A percentile compares a stretch with the other conserved stretches of the same genome.
phyloP scores from a whole-genome alignment of 352 stramenopile genomes.

The Globisporangium irregulare region DNA sequence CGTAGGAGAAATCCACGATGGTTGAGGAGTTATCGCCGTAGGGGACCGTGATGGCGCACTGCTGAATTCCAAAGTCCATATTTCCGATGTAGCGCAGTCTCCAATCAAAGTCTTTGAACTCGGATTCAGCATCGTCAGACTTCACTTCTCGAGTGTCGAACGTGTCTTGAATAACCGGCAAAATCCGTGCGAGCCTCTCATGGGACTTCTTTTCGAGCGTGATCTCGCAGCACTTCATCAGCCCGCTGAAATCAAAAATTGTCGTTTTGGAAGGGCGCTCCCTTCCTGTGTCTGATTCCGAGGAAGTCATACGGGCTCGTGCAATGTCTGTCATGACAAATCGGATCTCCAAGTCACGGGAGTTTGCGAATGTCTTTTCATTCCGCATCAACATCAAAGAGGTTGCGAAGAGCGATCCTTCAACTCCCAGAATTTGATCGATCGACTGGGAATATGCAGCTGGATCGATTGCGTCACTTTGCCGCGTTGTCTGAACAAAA shows the following conservation, averaged over 20 bases:
- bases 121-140: not conserved
- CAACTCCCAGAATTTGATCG: slow-evolving; percentile 30
- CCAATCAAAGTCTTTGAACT: slow-evolving; percentile 23
- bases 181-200: not conserved
- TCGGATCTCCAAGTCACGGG: slow-evolving; percentile 23
- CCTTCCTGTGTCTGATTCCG: not conserved
- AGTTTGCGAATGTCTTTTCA: slow-evolving; percentile 3
- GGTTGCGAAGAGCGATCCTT: slow-evolving; percentile 25
- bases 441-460: slow-evolving; percentile 23
- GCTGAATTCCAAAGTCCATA: slow-evolving; percentile 43
- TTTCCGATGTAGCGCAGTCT: slow-evolving; percentile 45
- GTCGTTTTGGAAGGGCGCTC: slow-evolving; percentile 1
- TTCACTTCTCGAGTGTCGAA: slow-evolving; percentile 34
- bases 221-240: slow-evolving; percentile 18
- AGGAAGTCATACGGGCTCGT: slow-evolving; percentile 4
- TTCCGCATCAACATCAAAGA: slow-evolving; percentile 11
- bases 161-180: slow-evolving; percentile 33
- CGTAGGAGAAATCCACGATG: slow-evolving; percentile 12
- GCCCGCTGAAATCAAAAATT: slow-evolving; percentile 38
- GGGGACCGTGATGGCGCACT: slow-evolving; percentile 29
- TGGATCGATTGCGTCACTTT: slow-evolving; percentile 9
- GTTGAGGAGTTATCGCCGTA: slow-evolving; percentile 25
- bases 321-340: slow-evolving; percentile 49
- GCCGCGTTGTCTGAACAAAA: slow-evolving; percentile 26
- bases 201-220: slow-evolving; percentile 13